Base-by-base conservation (phyloP, 768 basidiomycete species). In the Collybiopsis confluens region DNA sequence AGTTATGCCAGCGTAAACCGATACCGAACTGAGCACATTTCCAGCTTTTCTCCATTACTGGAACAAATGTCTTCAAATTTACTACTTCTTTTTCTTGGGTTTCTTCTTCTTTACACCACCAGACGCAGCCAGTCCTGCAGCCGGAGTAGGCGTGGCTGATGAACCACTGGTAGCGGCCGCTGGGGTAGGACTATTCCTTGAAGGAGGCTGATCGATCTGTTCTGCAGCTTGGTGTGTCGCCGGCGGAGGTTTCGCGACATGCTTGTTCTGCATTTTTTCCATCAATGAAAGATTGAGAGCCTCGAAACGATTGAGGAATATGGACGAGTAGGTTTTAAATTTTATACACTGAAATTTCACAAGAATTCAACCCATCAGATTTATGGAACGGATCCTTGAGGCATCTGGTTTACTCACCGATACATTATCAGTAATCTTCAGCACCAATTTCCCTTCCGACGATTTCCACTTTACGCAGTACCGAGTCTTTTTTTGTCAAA, bases 291-390 rank as follows among this genome's bases (percentile, higher is more conserved):
- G 79, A 65, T 96, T 97, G 56, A 98, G 78, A 6, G 86, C 79
- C 69, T 98, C 94, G 72, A 98, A 98, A 60, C 95, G 89, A 77
- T 98, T 97, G 58, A 98, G 85, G 71, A 92, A 92, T 65, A 96
- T 86, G 47, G 90, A 92, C 2, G 94, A 97, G 61, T 87, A 85
- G 1, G 95, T 96, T 70, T 95, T 93, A 77, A 96, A 98, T 70
- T 95, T 97, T 61, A 98, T 77, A 68, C 93, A 96, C 96, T 98
- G 66, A 5, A 43, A 51, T n/a, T n/a, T n/a, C n/a, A n/a, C n/a
- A n/a, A n/a, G n/a, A n/a, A n/a, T n/a, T n/a, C n/a, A n/a, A n/a
- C n/a, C n/a, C n/a, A n/a, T n/a, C n/a, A n/a, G n/a, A n/a, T n/a
- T n/a, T n/a, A n/a, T n/a, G n/a, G n/a, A n/a, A n/a, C n/a, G n/a